These are phyloP conservation scores for Fusarium sp. DNA, from an alignment of 2,329 filamentous ascomycete species.

Conservation along the genomic window DNA sequence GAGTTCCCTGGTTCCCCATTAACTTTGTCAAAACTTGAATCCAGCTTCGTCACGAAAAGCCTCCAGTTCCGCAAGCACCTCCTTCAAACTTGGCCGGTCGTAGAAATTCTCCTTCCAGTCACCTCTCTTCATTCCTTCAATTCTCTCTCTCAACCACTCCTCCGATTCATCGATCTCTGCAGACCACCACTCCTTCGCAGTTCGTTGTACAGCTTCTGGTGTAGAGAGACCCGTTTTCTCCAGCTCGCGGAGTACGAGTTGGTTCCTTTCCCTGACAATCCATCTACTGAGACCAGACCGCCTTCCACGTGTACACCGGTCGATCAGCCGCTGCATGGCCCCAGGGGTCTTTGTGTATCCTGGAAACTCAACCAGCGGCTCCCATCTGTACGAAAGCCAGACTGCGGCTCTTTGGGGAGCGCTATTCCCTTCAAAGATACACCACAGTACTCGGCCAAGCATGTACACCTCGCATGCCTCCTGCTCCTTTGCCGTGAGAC, in stretches of 20 bases:
- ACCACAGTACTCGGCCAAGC: slow-evolving; percentile 71
- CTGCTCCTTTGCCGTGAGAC: slow-evolving; percentile 62
- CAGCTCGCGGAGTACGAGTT: slow-evolving; percentile 57
- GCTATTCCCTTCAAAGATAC: slow-evolving; percentile 70
- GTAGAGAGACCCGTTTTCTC: slow-evolving; percentile 50
- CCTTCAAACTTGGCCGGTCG: slow-evolving; percentile 58
- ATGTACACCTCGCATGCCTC: slow-evolving; percentile 72
- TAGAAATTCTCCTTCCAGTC: slow-evolving; percentile 65
- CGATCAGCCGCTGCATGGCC: slow-evolving; percentile 60
- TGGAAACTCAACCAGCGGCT: slow-evolving; percentile 68
- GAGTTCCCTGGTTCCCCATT: neutral
- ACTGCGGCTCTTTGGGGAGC: slow-evolving; percentile 67
- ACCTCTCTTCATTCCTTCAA: slow-evolving; percentile 54
- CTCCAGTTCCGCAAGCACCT: slow-evolving; percentile 54
- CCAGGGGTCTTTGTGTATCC: slow-evolving; percentile 61
- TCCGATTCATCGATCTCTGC: slow-evolving; percentile 61
- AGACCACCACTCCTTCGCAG: slow-evolving; percentile 62
- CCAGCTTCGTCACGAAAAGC: slow-evolving; percentile 43
- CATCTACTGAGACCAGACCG: slow-evolving; percentile 57
- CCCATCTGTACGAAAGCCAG: slow-evolving; percentile 69
- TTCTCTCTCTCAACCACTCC: slow-evolving; percentile 58
- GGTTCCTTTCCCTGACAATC: slow-evolving; percentile 59
- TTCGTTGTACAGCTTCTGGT: slow-evolving; percentile 51
- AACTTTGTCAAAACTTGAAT: slow-evolving; percentile 26
- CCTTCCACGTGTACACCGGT: slow-evolving; percentile 63